These are phyloP conservation scores for Colletotrichum ledebouriae DNA, from an alignment of 2,329 filamentous ascomycete genomes.

Conservation along the genomic window DNA sequence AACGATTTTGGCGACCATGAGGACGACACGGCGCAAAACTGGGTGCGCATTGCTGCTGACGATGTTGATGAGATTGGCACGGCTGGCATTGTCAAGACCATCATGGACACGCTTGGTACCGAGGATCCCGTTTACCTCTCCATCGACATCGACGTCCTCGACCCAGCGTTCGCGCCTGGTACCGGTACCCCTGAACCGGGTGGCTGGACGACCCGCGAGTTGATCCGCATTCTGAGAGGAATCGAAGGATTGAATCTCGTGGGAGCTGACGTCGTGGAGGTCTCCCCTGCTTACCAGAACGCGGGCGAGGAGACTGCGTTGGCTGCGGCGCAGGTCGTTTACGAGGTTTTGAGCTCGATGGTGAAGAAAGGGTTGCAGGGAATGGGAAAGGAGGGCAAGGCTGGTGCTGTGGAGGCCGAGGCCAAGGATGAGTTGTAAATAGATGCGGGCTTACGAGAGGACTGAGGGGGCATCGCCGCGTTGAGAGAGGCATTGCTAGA, in stretches of 20 bases:
- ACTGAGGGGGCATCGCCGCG: not conserved
- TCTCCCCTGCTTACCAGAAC: slow-evolving; percentile 87
- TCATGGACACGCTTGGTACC: slow-evolving; percentile 79
- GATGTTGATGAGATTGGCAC: slow-evolving; percentile 88
- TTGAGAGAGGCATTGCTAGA: not conserved
- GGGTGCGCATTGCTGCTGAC: slow-evolving; percentile 83
- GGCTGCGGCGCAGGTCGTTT: slow-evolving; percentile 86
- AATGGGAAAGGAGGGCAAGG: slow-evolving; percentile 52
- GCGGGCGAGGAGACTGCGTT: slow-evolving; percentile 84
- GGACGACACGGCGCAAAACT: slow-evolving; percentile 81
- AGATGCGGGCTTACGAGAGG: not conserved
- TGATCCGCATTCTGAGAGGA: slow-evolving; percentile 85
- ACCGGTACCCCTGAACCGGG: slow-evolving; percentile 92
- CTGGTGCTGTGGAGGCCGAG: slow-evolving; percentile 34
- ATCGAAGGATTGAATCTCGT: slow-evolving; percentile 88
- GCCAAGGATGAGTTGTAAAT: slow-evolving; percentile 56
- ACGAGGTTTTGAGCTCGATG: slow-evolving; percentile 85
- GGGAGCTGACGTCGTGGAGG: slow-evolving; percentile 91
- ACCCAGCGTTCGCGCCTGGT: slow-evolving; percentile 67
- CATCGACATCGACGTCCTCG: slow-evolving; percentile 58
- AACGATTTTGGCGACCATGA: slow-evolving; percentile 76
- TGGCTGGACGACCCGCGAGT: slow-evolving; percentile 90
- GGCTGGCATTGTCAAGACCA: slow-evolving; percentile 76
- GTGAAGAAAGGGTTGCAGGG: slow-evolving; percentile 66
- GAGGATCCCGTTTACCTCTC: slow-evolving; percentile 85